Percentiles rank a stretch among this genome's conserved stretches.
Conservation (phyloP, 2,329 filamentous ascomycete species). For the Fusarium fujikuroi region DNA sequence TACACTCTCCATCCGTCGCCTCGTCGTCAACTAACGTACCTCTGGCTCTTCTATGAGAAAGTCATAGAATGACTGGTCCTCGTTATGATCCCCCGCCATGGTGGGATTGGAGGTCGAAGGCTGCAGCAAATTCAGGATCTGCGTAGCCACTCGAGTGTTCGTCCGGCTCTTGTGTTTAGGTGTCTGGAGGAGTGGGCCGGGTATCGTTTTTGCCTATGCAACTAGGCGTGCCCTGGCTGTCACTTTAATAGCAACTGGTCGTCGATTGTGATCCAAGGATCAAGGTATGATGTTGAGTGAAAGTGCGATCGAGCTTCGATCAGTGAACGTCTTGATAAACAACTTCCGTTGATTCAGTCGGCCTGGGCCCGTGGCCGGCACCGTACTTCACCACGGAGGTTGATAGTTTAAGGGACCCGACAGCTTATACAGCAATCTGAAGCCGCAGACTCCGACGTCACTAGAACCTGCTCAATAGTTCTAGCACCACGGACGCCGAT, state of each 20-base stretch:
- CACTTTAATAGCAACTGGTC: constrained; percentile 13
- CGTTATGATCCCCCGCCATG: constrained; percentile 40
- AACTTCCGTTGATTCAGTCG: constrained; percentile 20
- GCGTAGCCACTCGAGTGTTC: constrained; percentile 12
- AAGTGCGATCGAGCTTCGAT: constrained; percentile 19
- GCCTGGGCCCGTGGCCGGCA: constrained; percentile 38
- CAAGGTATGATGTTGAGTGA: constrained; percentile 7
- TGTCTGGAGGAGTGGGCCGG: constrained; percentile 13
- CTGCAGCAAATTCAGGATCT: constrained; percentile 19
- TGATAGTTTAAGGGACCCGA: constrained; percentile 33
- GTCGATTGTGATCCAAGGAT: constrained; percentile 8
- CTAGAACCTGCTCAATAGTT: constrained; percentile 39
- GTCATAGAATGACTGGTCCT: constrained; percentile 45
- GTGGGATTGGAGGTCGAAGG: constrained; percentile 25
- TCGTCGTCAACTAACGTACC: constrained; percentile 33
- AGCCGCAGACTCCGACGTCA: constrained; percentile 41
- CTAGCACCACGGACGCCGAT: constrained; percentile 41
- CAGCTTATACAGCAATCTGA: constrained; percentile 42
- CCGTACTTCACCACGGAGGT: constrained; percentile 30
- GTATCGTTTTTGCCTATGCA: constrained; percentile 19
- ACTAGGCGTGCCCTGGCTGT: constrained; percentile 18
- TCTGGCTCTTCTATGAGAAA: constrained; percentile 45
- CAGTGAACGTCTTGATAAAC: constrained; percentile 36
- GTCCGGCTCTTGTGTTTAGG: constrained; percentile 22
- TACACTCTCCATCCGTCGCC: not conserved